Evolutionary conservation across 2,329 filamentous ascomycete genomes (phyloP).

Genomic region (Aspergillus sp.): DNA sequence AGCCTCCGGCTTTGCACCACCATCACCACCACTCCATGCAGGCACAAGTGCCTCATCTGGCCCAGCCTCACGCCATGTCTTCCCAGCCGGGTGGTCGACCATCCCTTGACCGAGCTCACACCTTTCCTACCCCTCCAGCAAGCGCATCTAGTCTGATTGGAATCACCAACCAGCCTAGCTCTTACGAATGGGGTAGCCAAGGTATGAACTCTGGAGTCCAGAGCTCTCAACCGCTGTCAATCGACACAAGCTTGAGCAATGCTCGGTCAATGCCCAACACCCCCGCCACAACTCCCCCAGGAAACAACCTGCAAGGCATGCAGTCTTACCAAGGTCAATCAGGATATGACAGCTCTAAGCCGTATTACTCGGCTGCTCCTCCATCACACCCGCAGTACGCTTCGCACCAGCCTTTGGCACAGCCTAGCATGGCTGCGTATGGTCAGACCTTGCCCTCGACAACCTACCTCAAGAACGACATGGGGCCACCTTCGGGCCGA

Average conservation of each 20-base stretch:
- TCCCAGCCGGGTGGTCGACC: constrained; percentile 62
- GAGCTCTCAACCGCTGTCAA: constrained; percentile 67
- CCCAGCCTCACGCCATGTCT: constrained; percentile 64
- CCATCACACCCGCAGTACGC: constrained; percentile 64
- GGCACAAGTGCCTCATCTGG: constrained; percentile 55
- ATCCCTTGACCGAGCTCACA: constrained; percentile 76
- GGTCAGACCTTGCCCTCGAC: constrained; percentile 47
- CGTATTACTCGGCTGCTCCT: constrained; percentile 70
- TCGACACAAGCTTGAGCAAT: constrained; percentile 74
- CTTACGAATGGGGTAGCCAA: constrained; percentile 72
- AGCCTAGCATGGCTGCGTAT: constrained; percentile 67
- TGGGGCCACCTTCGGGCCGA: constrained; percentile 72
- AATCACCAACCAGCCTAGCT: constrained; percentile 68
- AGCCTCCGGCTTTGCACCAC: constrained; percentile 57
- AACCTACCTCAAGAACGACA: constrained; percentile 76
- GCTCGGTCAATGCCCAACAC: constrained; percentile 83
- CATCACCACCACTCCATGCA: constrained; percentile 64
- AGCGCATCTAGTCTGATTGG: constrained; percentile 83
- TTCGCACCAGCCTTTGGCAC: constrained; percentile 55
- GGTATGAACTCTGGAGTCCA: constrained; percentile 59
- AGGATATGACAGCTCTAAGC: constrained; percentile 72
- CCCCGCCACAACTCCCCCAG: constrained; percentile 86
- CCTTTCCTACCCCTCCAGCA: constrained; percentile 88
- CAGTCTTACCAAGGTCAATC: constrained; percentile 67
- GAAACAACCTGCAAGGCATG: constrained; percentile 70